These are phyloP conservation scores for Ambrosia artemisiifolia DNA, from an alignment of 129 eudicot genomes.

Conservation along the genomic window DNA sequence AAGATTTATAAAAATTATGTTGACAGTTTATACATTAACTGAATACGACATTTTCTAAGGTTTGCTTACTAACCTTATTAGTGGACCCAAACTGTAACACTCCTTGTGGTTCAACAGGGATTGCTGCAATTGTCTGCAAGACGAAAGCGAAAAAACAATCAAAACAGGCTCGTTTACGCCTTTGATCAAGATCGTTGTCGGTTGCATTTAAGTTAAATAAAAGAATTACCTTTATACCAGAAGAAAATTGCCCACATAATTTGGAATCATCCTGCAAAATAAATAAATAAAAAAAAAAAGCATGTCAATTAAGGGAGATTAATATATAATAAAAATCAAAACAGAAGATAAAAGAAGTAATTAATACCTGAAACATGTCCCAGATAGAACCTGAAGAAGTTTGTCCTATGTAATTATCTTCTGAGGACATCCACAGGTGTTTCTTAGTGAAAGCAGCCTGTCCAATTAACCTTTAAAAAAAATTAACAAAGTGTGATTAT, in stretches of 20 bases:
- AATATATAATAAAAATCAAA: background rate
- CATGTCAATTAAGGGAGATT: background rate
- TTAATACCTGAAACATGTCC: slow-evolving; percentile 52
- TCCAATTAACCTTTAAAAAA: slow-evolving; percentile 66
- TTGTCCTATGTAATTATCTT: slow-evolving; percentile 40
- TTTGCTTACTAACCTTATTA: slow-evolving; percentile 48
- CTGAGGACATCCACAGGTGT: slow-evolving; percentile 65
- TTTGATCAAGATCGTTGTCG: slow-evolving; percentile 5
- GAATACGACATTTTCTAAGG: too few relatives aligned
- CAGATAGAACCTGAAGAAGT: slow-evolving; percentile 36
- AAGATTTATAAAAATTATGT: background rate
- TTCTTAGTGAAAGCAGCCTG: slow-evolving; percentile 63
- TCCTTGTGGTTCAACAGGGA: slow-evolving; percentile 66
- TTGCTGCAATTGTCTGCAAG: slow-evolving; percentile 75
- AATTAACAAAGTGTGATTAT: slow-evolving; percentile 11
- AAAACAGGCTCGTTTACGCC: background rate
- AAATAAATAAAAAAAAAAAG: background rate
- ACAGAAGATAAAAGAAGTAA: background rate
- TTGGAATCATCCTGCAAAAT: slow-evolving; percentile 58
- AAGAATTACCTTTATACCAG: slow-evolving; percentile 72
- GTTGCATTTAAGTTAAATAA: background rate
- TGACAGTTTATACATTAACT: background rate
- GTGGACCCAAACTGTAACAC: slow-evolving; percentile 82
- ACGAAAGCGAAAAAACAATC: slow-evolving; percentile 10
- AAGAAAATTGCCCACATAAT: slow-evolving; percentile 51